Base-by-base conservation (phyloP, 2,329 filamentous ascomycete species). In the Penicillium sp. region DNA sequence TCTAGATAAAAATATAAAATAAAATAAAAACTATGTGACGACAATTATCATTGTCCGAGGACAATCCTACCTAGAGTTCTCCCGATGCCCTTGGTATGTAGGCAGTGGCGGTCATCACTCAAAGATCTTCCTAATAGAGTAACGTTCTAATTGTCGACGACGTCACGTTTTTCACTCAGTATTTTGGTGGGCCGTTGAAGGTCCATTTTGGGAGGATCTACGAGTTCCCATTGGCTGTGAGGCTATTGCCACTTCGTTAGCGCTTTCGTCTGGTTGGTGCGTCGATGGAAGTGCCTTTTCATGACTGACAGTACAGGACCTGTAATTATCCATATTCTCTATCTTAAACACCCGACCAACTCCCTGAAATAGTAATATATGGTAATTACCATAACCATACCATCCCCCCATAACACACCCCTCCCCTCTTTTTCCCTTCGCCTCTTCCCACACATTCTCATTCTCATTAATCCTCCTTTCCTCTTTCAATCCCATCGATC, bases 401-500 rank as follows among this genome's bases (percentile, higher is more conserved):
- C 46, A 57, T 56, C 56, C 57, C 23, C 56, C 54, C 59, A 64
- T 66, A 65, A 65, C 65, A 65, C 68, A 50, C 47, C 47, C 63
- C 65, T 70, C 67, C 68, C 69, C 68, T 61, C 62, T 64, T 64
- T 62, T 61, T 57, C 55, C 57, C 57, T 44, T 57, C 57, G 50
- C 52, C 58, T 60, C 57, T 57, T 64, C 55, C 52, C 58, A 59
- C 57, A 56, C 60, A 63, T 56, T 58, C 39, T 51, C 40, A 18
- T 52, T 50, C 57, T 35, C 31, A 29, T 58, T 59, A 55, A 53
- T 57, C 50, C 48, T 46, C 52, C 55, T 52, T 56, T 25, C 37
- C 50, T 56, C 62, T 58, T 55, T 61, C 59, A 59, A 54, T 52
- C 50, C 48, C 47, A 41, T 46, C 38, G 41, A 48, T 51, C 51